phyloP scores from a whole-genome alignment of 371 early-diverging fungal genomes.

The Actinomortierella wolfii region DNA sequence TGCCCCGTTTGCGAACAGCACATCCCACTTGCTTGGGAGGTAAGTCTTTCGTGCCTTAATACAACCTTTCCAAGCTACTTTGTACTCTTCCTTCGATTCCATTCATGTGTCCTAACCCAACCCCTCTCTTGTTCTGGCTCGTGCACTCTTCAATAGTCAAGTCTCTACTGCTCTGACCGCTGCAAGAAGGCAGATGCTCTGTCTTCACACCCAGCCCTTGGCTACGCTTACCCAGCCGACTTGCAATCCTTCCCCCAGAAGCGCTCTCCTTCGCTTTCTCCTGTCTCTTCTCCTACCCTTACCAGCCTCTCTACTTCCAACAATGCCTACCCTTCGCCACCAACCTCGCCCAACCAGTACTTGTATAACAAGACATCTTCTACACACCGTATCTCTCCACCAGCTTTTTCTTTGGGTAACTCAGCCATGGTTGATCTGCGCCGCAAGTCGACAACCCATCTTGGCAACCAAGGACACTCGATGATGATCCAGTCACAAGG shows the following conservation, averaged over 20 bases:
- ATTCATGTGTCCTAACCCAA: conserved; percentile 1
- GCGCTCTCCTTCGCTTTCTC: conserved; percentile 18
- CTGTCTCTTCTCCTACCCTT: conserved; percentile 36
- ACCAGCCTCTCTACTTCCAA: conserved; percentile 12
- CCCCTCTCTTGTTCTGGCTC: background rate
- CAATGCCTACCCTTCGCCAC: conserved; percentile 13
- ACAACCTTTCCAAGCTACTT: too few species aligned
- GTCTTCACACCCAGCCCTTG: conserved; percentile 33
- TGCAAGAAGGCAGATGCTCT: conserved; percentile 37
- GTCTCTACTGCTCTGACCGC: conserved; percentile 44
- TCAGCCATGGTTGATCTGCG: conserved; percentile 31
- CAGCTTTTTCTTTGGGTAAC: conserved; percentile 35
- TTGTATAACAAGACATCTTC: conserved; percentile 36
- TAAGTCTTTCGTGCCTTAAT: conserved; percentile 12
- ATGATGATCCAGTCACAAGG: conserved; percentile 5
- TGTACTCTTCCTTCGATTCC: too few species aligned
- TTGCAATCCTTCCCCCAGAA: conserved; percentile 25
- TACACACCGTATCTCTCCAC: conserved; percentile 28
- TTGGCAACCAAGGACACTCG: conserved; percentile 13
- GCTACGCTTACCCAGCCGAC: conserved; percentile 25
- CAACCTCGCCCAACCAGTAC: conserved; percentile 20
- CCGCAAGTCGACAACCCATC: conserved; percentile 34
- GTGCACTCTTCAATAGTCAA: conserved; percentile 9
- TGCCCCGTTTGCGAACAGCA: conserved; percentile 48
- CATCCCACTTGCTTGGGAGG: conserved; percentile 47